A percentile compares a stretch with the other conserved stretches of the same genome.
Evolutionary conservation across 2,329 filamentous ascomycete species (phyloP).

Genomic region (Fusarium sp.): DNA sequence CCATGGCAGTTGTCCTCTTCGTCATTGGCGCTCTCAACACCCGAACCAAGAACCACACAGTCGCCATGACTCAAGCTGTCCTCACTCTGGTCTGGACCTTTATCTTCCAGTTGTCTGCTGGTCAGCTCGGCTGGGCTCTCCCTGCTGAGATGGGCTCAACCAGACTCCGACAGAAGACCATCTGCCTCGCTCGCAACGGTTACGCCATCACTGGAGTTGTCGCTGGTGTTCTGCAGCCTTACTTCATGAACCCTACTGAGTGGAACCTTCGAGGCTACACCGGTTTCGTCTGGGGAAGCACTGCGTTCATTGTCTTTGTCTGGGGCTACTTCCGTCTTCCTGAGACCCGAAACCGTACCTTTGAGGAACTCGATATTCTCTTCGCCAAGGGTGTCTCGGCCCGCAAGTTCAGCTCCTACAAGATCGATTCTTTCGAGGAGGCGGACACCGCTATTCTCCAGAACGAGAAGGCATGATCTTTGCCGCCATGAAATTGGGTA

Average conservation of each 20-base stretch:
- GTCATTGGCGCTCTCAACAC: conserved; percentile 55
- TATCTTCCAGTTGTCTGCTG: conserved; percentile 49
- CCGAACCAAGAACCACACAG: conserved; percentile 32
- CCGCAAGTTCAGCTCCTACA: conserved; percentile 25
- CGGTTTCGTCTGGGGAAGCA: conserved; percentile 49
- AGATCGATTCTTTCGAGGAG: conserved; percentile 15
- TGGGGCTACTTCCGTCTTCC: conserved; percentile 59
- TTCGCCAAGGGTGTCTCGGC: conserved; percentile 49
- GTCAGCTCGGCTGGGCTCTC: conserved; percentile 49
- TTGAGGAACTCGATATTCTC: conserved; percentile 63
- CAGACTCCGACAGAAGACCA: conserved; percentile 45
- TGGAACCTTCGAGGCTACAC: conserved; percentile 52
- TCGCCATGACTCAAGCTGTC: conserved; percentile 48
- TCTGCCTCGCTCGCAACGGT: conserved; percentile 45
- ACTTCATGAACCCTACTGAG: conserved; percentile 51
- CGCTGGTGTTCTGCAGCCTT: conserved; percentile 43
- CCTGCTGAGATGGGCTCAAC: conserved; percentile 46
- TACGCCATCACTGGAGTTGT: conserved; percentile 36
- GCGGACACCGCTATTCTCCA: background rate
- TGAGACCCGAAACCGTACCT: conserved; percentile 60
- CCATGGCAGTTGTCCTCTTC: conserved; percentile 50
- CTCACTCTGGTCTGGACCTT: conserved; percentile 49
- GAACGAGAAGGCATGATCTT: background rate
- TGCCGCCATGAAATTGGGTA: fast-evolving
- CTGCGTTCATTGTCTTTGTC: conserved; percentile 37